Conservation (phyloP, 495 filamentous ascomycete species). For the Talaromyces thailandensis region DNA sequence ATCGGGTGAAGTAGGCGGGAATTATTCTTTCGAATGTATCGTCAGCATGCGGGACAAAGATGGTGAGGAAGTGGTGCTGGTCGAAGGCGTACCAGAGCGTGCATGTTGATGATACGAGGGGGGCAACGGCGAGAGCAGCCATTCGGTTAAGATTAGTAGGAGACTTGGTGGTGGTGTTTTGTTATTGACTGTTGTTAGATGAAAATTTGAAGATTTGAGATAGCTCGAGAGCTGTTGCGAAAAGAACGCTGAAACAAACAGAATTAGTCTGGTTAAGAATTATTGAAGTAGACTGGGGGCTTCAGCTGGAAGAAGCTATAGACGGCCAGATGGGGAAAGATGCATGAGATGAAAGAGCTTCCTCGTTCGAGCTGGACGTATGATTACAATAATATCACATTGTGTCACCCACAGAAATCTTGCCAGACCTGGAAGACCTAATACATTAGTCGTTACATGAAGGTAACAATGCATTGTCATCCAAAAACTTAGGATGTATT, state of each 20-base stretch:
- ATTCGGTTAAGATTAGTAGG: not conserved
- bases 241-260: not conserved
- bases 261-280: too few relatives aligned
- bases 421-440: too few relatives aligned
- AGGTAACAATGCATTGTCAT: not conserved
- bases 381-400: not conserved
- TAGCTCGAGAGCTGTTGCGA: not conserved
- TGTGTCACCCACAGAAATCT: not conserved
- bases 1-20: not conserved
- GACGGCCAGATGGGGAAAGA: not conserved
- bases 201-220: not conserved
- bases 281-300: not conserved
- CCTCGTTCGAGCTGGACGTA: not conserved
- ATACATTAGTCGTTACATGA: not conserved
- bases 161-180: not conserved
- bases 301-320: not conserved
- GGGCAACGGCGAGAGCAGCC: not conserved
- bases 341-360: not conserved
- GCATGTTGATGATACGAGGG: not conserved
- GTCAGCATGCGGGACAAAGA: not conserved
- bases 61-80: not conserved
- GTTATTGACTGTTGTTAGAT: not conserved
- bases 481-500: not conserved
- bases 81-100: not conserved
- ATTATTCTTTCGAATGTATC: not conserved